Evolutionary conservation across 768 basidiomycete species (phyloP).

Genomic region (Neoboletus subvelutipes): DNA sequence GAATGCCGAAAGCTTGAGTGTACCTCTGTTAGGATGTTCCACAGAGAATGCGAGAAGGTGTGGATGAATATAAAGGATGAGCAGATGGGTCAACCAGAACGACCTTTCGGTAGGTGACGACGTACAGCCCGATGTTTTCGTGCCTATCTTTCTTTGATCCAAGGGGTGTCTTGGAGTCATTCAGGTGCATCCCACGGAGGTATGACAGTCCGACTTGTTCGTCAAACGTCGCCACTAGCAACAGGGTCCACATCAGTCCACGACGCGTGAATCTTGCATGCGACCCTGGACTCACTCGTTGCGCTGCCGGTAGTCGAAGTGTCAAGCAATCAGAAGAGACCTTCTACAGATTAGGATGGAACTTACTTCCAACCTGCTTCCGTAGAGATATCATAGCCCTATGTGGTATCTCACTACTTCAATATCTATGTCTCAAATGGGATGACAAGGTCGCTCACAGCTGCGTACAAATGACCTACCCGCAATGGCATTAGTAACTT

Average conservation of each 20-base stretch:
- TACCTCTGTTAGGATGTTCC: constrained; percentile 46
- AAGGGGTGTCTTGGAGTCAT: constrained; percentile 71
- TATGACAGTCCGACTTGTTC: constrained; percentile 67
- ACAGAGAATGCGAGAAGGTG: neutral
- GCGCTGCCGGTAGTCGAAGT: constrained; percentile 14
- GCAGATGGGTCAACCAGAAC: neutral
- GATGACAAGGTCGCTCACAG: constrained; percentile 56
- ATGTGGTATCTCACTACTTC: neutral
- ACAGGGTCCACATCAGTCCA: neutral
- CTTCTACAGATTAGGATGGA: neutral
- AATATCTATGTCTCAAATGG: neutral
- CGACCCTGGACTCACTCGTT: constrained; percentile 20
- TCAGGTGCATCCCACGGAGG: constrained; percentile 81
- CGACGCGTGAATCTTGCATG: neutral
- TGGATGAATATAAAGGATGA: neutral
- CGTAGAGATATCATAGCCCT: constrained; percentile 83
- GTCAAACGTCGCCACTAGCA: constrained; percentile 64
- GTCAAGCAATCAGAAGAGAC: neutral
- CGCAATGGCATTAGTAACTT: neutral
- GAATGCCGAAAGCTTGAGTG: constrained; percentile 64
- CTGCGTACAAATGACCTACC: constrained; percentile 75
- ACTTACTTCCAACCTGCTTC: constrained; percentile 69
- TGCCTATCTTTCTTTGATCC: constrained; percentile 75
- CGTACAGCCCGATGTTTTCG: constrained; percentile 81
- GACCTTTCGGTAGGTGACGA: constrained; percentile 8